These are phyloP conservation scores for Epichloe coenophiala DNA, from an alignment of 2,329 filamentous ascomycete species.

Conservation along the genomic window DNA sequence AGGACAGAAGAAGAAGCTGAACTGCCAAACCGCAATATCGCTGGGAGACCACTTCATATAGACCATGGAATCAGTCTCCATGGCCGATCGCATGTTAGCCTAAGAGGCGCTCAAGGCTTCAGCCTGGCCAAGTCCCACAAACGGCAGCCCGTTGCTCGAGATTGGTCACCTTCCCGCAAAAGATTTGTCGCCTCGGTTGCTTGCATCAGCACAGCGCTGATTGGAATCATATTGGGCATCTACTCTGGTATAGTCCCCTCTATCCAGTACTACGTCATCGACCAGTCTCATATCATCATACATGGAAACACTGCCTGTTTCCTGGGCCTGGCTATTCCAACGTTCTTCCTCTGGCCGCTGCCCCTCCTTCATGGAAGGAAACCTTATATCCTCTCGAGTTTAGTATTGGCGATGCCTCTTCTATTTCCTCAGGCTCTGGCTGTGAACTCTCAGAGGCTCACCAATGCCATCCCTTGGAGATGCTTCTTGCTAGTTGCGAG, in stretches of 20 bases:
- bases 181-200: conserved; percentile 54
- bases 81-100: conserved; percentile 39
- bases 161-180: conserved; percentile 57
- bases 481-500: conserved; percentile 49
- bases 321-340: conserved; percentile 55
- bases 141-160: conserved; percentile 54
- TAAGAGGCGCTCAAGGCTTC: conserved; percentile 35
- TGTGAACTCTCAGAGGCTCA: conserved; percentile 42
- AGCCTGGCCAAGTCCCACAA: conserved; percentile 40
- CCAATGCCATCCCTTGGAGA: conserved; percentile 41
- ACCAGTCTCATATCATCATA: conserved; percentile 52
- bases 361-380: conserved; percentile 65
- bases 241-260: conserved; percentile 69
- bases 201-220: conserved; percentile 58
- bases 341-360: conserved; percentile 59
- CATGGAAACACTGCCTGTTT: conserved; percentile 65
- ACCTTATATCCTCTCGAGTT: conserved; percentile 57
- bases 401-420: conserved; percentile 57
- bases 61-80: conserved; percentile 30
- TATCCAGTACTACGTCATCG: conserved; percentile 64
- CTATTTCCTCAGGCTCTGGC: conserved; percentile 64
- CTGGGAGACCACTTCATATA: conserved; percentile 13
- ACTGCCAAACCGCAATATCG: conserved; percentile 13
- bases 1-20: conserved; percentile 11
- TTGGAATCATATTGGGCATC: conserved; percentile 59